Conservation (phyloP, 768 basidiomycete species). For the Xanthoconium stramineum region DNA sequence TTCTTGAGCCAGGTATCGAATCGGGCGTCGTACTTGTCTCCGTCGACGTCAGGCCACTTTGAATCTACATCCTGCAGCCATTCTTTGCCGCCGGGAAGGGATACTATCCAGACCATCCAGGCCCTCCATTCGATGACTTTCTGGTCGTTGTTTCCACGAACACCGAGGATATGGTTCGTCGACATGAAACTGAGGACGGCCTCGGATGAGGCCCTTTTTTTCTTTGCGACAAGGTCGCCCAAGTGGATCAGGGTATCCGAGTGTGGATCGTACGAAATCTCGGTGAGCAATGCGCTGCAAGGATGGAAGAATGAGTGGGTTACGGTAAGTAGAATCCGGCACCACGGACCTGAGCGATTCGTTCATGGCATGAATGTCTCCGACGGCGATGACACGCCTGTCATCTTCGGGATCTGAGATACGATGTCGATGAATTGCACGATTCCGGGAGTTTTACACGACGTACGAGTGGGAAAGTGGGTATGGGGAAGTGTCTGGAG, state of each 20-base stretch:
- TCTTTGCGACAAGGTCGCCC: constrained; percentile 79
- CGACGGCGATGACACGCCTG: constrained; percentile 69
- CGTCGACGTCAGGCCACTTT: constrained; percentile 37
- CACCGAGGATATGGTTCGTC: constrained; percentile 62
- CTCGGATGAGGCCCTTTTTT: constrained; percentile 52
- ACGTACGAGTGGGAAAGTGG: constrained; percentile 55
- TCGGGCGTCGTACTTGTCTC: constrained; percentile 21
- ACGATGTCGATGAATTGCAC: background rate
- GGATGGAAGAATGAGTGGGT: background rate
- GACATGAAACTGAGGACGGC: constrained; percentile 65
- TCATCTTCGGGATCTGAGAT: constrained; percentile 44
- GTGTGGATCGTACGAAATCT: constrained; percentile 55
- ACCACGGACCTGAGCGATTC: constrained; percentile 58
- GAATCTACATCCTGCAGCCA: constrained; percentile 58
- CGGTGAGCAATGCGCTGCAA: constrained; percentile 56
- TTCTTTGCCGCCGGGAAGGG: constrained; percentile 36
- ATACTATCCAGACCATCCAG: constrained; percentile 79
- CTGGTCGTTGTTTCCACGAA: constrained; percentile 95
- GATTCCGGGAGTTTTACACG: background rate
- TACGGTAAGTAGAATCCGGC: background rate
- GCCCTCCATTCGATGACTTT: constrained; percentile 83
- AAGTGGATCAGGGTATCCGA: constrained; percentile 75
- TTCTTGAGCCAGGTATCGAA: constrained; percentile 40
- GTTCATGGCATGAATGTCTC: constrained; percentile 87
- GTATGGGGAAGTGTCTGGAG: constrained; percentile 41